A percentile compares a stretch with the other conserved stretches of the same genome.
Evolutionary conservation across 805 yeast genomes (phyloP).

Genomic region (Helenozyma baotianmanensis): DNA sequence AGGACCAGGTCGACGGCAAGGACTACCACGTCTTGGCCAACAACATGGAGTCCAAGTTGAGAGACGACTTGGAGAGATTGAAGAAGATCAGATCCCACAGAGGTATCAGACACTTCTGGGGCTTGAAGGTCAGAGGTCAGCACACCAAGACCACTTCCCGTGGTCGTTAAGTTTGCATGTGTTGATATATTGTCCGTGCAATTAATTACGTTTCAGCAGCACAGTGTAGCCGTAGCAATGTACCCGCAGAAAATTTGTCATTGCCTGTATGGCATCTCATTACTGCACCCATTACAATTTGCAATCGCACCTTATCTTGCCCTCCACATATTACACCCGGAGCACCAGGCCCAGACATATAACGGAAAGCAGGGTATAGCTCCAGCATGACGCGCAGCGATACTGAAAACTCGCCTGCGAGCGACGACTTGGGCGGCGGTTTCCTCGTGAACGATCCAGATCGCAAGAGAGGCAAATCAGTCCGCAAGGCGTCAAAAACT

Average conservation of each 20-base stretch:
- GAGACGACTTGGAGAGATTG: conserved; percentile 99
- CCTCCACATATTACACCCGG: no score
- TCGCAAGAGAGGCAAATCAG: conserved; percentile 4
- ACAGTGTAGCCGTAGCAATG: conserved; percentile 1
- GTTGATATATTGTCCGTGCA: conserved; percentile 12
- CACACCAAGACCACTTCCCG: conserved; percentile 99
- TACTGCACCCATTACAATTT: no score
- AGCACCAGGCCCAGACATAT: no score
- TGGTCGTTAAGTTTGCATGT: conserved; percentile 45
- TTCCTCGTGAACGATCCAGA: conserved; percentile 15
- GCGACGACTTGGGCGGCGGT: conserved; percentile 13
- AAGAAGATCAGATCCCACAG: conserved; percentile 99
- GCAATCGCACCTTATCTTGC: no score
- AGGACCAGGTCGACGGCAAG: conserved; percentile 97
- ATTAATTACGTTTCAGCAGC: conserved; percentile 15
- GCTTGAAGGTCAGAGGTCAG: conserved; percentile 99
- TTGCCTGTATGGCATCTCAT: no score
- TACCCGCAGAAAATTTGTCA: no score
- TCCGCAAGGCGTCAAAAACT: conserved; percentile 5
- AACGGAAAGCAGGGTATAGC: no score
- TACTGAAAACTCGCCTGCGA: neutral
- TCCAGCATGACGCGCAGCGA: no score
- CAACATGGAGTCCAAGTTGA: conserved; percentile 98
- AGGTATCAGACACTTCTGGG: conserved; percentile 99
- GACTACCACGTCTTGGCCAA: conserved; percentile 98